phyloP scores from a whole-genome alignment of 805 yeast species.

The Clavispora vitiphila region DNA sequence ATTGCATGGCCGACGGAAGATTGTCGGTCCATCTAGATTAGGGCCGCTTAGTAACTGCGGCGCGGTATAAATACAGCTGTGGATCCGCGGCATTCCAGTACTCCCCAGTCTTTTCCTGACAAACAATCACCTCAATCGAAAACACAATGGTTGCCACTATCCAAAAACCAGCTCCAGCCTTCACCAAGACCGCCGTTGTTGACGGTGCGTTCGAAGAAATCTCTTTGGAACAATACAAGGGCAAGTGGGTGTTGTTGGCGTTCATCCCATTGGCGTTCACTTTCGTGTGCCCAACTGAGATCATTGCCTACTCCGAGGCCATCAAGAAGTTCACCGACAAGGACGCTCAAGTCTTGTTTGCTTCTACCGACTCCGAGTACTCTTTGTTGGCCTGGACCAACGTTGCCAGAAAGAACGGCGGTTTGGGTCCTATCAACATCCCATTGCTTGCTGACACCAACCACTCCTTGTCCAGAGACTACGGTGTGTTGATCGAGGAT shows the following conservation, averaged over 20 bases:
- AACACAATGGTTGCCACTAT: conserved; percentile 75
- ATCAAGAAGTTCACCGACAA: conserved; percentile 82
- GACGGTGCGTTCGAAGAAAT: conserved; percentile 96
- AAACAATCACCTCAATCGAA: neutral
- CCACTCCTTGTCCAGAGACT: conserved; percentile 91
- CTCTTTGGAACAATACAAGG: conserved; percentile 90
- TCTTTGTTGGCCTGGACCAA: conserved; percentile 98
- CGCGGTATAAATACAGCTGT: conserved; percentile 10
- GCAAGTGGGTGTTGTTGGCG: conserved; percentile 96
- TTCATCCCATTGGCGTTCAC: conserved; percentile 99
- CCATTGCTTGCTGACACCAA: conserved; percentile 96
- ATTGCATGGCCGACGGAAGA: neutral
- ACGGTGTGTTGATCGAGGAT: conserved; percentile 96
- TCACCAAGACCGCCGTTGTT: conserved; percentile 95
- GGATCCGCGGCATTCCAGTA: neutral
- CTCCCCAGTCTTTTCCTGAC: neutral
- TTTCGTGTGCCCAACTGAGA: conserved; percentile 98
- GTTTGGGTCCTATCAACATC: conserved; percentile 90
- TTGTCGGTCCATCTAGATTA: conserved; percentile 12
- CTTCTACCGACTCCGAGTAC: conserved; percentile 98
- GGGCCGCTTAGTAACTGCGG: conserved; percentile 10
- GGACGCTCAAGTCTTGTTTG: conserved; percentile 85
- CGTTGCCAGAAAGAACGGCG: conserved; percentile 94
- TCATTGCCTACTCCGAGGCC: conserved; percentile 97
- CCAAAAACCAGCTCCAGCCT: conserved; percentile 94